Evolutionary conservation across 805 yeast genomes (phyloP).

Genomic region (Zygotorulaspora florentina): DNA sequence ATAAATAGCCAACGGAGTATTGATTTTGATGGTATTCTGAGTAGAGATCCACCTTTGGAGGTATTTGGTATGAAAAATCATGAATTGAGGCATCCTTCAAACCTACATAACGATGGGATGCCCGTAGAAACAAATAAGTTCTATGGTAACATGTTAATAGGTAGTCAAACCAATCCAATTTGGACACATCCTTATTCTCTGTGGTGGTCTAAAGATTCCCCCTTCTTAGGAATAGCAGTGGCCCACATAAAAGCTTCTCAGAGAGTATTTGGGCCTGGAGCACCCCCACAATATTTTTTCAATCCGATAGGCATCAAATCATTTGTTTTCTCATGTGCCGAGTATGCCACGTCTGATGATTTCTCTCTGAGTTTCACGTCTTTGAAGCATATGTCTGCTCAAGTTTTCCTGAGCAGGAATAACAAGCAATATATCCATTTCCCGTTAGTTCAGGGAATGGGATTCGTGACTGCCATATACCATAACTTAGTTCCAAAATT

Average conservation of each 20-base stretch:
- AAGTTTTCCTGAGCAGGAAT: conserved; percentile 27
- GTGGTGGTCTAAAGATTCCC: conserved; percentile 55
- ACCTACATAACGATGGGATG: conserved; percentile 18
- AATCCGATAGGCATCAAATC: conserved; percentile 66
- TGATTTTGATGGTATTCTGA: conserved; percentile 42
- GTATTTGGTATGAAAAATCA: conserved; percentile 36
- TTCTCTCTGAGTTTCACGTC: conserved; percentile 27
- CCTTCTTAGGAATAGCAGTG: conserved; percentile 57
- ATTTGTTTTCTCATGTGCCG: conserved; percentile 46
- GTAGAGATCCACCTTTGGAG: conserved; percentile 42
- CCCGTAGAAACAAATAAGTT: conserved; percentile 76
- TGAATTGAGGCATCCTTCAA: conserved; percentile 28
- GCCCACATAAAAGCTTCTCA: conserved; percentile 58
- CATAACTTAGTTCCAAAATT: conserved; percentile 50
- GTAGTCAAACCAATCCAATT: conserved; percentile 59
- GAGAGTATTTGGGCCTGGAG: conserved; percentile 60
- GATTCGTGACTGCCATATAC: conserved; percentile 67
- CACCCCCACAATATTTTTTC: conserved; percentile 58
- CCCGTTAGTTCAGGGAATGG: conserved; percentile 79
- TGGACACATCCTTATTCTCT: conserved; percentile 83
- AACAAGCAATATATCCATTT: conserved; percentile 41
- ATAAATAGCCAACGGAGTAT: conserved; percentile 10
- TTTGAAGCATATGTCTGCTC: conserved; percentile 36
- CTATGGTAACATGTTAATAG: conserved; percentile 67
- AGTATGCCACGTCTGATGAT: conserved; percentile 33